phyloP scores from a whole-genome alignment of 352 stramenopile species.

The Peronospora belbahrii region DNA sequence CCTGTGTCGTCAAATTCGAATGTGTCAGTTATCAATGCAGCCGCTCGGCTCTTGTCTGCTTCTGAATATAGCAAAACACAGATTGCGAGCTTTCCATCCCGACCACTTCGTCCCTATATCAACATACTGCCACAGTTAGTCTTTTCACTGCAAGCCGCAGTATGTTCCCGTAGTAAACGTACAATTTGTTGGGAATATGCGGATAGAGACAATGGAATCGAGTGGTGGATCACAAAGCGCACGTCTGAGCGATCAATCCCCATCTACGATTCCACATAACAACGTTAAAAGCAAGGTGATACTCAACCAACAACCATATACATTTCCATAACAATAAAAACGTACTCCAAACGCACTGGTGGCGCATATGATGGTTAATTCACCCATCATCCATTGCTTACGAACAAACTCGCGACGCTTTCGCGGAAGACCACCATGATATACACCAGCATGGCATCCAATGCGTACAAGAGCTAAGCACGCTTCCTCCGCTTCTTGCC shows the following conservation, averaged over 20 bases:
- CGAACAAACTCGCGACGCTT: conserved; percentile 61
- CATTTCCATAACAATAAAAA: neutral
- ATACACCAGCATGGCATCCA: conserved; percentile 53
- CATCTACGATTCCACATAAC: conserved; percentile 38
- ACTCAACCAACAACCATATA: neutral
- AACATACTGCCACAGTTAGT: neutral
- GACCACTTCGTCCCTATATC: conserved; percentile 53
- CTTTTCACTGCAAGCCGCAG: neutral
- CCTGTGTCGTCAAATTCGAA: conserved; percentile 19
- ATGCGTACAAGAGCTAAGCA: conserved; percentile 43
- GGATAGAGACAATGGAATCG: conserved; percentile 51
- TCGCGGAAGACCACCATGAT: conserved; percentile 51
- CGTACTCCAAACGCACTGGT: conserved; percentile 72
- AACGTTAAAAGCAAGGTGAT: neutral
- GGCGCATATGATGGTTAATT: conserved; percentile 66
- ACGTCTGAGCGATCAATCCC: conserved; percentile 73
- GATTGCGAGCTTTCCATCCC: conserved; percentile 41
- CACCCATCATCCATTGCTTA: conserved; percentile 73
- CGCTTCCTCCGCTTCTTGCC: conserved; percentile 52
- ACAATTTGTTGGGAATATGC: conserved; percentile 79
- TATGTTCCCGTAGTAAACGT: conserved; percentile 3
- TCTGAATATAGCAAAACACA: conserved; percentile 59
- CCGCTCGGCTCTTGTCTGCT: conserved; percentile 46
- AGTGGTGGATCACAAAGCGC: conserved; percentile 67
- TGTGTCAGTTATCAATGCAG: conserved; percentile 35